Evolutionary conservation across 768 basidiomycete species (phyloP), one percentile per base, ranked within the genome.

Genomic region (Rhodocollybia butyracea): DNA sequence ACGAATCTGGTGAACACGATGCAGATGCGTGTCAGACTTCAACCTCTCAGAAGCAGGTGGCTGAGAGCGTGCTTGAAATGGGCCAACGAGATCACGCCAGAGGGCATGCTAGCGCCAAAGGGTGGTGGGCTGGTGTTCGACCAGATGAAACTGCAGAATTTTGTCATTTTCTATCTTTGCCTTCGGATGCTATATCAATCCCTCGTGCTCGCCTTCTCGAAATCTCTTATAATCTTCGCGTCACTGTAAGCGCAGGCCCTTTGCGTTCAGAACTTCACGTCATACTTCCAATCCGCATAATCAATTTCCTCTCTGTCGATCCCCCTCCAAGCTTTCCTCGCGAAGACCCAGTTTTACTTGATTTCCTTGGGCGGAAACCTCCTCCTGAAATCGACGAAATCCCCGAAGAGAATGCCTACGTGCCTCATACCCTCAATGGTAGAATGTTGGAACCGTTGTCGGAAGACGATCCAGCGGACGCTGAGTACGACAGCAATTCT

Each of bases 41-140:
- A 36, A 84, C 85, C 4, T 78, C 72, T 17, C 72, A 76, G 51
- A 89, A 87, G 66, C 77, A 82, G 58, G 75, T 94, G 1, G 80
- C 85, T 1, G 84, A 85, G 62, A 79, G 82, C 30, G 73, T 73
- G 3, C 75, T 96, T 26, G 82, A 85, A 60, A 83, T 85, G 65
- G 83, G 85, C 5, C 81, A 86, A 46, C 77, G 77, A 38, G 81
- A 80, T 26, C 39, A 24, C 19, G 69, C 82, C 6, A 79, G 80
- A 58, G 88, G 89, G 2, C 79, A 84, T 64, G 89, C 87, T 10
- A 92, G 88, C 39, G 88, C 85, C 22, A 86, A 84, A 62, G 94
- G 93, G 1, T 96, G 91, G 89, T 96, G 94, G 93, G 77, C 83
- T 5, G 94, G 94, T 7, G 84, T 95, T 5, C 70, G 74, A 13